Evolutionary conservation across 1,284 basidiomycete genomes (phyloP), one percentile per base, ranked within the genome.

Genomic region (Moniliella sp.): DNA sequence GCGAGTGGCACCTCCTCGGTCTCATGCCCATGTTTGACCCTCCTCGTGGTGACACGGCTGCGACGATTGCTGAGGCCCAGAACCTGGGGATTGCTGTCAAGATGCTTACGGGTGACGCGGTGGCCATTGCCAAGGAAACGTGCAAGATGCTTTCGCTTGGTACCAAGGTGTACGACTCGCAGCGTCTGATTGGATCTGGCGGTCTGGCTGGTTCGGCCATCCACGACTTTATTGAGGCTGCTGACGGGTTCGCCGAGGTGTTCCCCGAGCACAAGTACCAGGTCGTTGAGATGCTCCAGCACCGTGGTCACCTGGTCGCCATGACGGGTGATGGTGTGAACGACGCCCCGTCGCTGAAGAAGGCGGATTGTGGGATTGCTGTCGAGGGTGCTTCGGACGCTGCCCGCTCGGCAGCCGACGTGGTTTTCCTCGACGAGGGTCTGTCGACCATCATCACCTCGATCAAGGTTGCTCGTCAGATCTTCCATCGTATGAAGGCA

Each of bases 71-170:
- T 18, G 69, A 70, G 54, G 69, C 68, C 15, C 59, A 63, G 40
- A 60, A 65, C 9, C 64, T 71, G 25, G 69, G 69, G 40, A 65
- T 70, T 35, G 50, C 61, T 30, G 64, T 71, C 40, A 70, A 71
- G 64, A 70, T 70, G 69, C 62, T 70, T 33, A 70, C 69, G 26
- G 69, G 69, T 43, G 69, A 70, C 50, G 69, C 68, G 38, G 67
- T 69, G 37, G 67, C 68, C 25, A 70, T 70, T 37, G 69, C 67
- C 26, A 69, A 67, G 49, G 68, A 70, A 50, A 69, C 67, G 18
- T 68, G 67, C 54, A 66, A 66, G 40, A 64, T 65, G 50, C 63
- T 67, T 38, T 61, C 61, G 12, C 54, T 67, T 25, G 63, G 63
- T 13, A 69, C 67, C 42, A 68, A 69, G 49, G 67, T 70, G 18